These are phyloP conservation scores for Solanum dulcamara DNA, from an alignment of 257 asterid species.

Conservation along the genomic window DNA sequence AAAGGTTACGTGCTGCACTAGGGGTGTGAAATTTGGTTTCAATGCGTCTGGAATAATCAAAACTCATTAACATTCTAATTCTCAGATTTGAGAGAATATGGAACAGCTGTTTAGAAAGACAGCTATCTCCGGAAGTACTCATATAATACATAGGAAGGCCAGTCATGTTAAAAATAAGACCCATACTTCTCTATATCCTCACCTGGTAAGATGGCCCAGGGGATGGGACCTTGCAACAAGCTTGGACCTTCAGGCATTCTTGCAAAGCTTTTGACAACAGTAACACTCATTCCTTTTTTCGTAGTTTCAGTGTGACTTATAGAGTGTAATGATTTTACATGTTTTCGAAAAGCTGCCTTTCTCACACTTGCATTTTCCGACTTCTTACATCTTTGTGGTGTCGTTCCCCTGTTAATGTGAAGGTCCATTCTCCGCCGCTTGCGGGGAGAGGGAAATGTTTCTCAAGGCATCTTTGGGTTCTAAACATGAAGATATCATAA, in stretches of 20 bases:
- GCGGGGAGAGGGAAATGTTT: neutral
- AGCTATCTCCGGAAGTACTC: neutral
- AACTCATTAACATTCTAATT: neutral
- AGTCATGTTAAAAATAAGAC: too few relatives aligned
- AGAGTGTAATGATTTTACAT: neutral
- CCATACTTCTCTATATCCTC: too few relatives aligned
- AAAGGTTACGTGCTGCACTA: neutral
- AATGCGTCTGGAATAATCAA: neutral
- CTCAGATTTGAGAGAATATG: neutral
- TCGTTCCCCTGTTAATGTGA: neutral
- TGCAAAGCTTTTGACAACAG: neutral
- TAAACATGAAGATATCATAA: neutral
- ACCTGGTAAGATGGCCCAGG: neutral
- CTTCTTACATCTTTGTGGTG: neutral
- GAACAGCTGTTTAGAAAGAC: neutral
- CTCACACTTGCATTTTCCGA: neutral
- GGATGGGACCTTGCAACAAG: neutral
- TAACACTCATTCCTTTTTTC: neutral
- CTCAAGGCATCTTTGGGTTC: neutral
- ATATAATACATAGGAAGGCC: too few relatives aligned
- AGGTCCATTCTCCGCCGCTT: neutral
- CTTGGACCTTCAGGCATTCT: neutral
- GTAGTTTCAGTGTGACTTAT: neutral
- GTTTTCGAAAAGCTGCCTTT: neutral
- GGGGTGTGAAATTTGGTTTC: neutral